Percentiles rank a stretch among this genome's conserved stretches.
Conservation (phyloP, 2,329 filamentous ascomycete genomes). For the Macrophomina tecta region DNA sequence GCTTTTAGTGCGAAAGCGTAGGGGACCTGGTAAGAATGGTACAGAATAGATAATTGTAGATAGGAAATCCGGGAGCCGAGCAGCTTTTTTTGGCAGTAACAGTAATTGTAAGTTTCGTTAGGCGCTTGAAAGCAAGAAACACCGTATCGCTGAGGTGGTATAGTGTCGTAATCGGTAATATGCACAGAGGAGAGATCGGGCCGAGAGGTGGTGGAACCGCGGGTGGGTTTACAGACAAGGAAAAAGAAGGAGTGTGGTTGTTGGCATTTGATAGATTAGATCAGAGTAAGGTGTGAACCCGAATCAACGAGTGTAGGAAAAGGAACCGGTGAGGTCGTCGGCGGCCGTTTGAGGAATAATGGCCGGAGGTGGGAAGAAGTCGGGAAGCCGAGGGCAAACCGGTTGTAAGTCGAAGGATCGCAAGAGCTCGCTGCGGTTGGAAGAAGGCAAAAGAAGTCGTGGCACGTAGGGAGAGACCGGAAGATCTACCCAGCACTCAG, state of each 20-base stretch:
- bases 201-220: slow-evolving; percentile 19
- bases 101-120: slow-evolving; percentile 32
- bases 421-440: slow-evolving; percentile 42
- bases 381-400: slow-evolving; percentile 32
- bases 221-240: slow-evolving; percentile 43
- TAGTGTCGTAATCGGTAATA: slow-evolving; percentile 29
- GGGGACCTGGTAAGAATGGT: slow-evolving; percentile 35
- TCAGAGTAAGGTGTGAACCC: slow-evolving; percentile 44
- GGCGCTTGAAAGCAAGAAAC: slow-evolving; percentile 36
- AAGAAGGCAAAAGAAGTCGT: slow-evolving; percentile 41
- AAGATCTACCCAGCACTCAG: slow-evolving; percentile 21
- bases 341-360: slow-evolving; percentile 2
- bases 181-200: slow-evolving; percentile 28
- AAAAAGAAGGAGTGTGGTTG: slow-evolving; percentile 53
- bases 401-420: slow-evolving; percentile 34
- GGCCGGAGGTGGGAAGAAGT: slow-evolving; percentile 30
- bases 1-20: slow-evolving; percentile 28
- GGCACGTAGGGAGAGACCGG: slow-evolving; percentile 38
- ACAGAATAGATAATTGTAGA: slow-evolving; percentile 28
- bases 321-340: slow-evolving; percentile 33
- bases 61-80: slow-evolving; percentile 25
- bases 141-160: slow-evolving; percentile 38
- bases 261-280: slow-evolving; percentile 51
- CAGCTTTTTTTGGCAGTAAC: slow-evolving; percentile 30
- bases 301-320: slow-evolving; percentile 47